Percentiles rank a stretch among this genome's conserved stretches.
Evolutionary conservation across 176 grass and related monocot genomes (phyloP).

Genomic region (Paspalum notatum): DNA sequence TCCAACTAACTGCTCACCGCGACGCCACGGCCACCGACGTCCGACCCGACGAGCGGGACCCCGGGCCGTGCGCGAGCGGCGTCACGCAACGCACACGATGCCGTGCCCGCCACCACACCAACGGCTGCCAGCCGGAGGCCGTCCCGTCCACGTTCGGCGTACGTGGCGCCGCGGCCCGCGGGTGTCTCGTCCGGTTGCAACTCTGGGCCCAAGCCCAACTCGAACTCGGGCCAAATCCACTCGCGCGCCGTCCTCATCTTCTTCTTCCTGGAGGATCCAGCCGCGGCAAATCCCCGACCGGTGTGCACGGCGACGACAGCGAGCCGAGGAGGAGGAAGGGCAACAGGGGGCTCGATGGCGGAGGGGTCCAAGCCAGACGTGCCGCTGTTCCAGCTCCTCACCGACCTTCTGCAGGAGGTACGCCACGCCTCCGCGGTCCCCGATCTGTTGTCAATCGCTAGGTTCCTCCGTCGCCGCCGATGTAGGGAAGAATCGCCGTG

Average conservation of each 20-base stretch:
- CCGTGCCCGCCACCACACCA: neutral
- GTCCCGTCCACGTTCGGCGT: too few species aligned
- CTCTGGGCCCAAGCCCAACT: neutral
- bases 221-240: neutral
- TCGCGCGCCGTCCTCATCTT: neutral
- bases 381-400: conserved; percentile 88
- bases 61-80: neutral
- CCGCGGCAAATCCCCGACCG: conserved; percentile 14
- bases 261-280: neutral
- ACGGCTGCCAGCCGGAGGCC: too few species aligned
- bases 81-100: neutral
- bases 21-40: too few species aligned
- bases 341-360: conserved; percentile 50
- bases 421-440: neutral
- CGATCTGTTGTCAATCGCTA: neutral
- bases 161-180: too few species aligned
- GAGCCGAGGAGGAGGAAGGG: neutral
- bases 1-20: too few species aligned
- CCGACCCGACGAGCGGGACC: neutral
- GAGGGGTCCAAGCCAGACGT: conserved; percentile 69
- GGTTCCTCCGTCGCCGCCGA: neutral
- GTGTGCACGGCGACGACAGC: neutral
- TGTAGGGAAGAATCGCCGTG: neutral
- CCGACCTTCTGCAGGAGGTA: conserved; percentile 85
- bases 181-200: too few species aligned